Percentiles rank a stretch among this genome's conserved stretches.
Evolutionary conservation across 2,329 filamentous ascomycete genomes (phyloP).

Genomic region (Neofusicoccum parvum): DNA sequence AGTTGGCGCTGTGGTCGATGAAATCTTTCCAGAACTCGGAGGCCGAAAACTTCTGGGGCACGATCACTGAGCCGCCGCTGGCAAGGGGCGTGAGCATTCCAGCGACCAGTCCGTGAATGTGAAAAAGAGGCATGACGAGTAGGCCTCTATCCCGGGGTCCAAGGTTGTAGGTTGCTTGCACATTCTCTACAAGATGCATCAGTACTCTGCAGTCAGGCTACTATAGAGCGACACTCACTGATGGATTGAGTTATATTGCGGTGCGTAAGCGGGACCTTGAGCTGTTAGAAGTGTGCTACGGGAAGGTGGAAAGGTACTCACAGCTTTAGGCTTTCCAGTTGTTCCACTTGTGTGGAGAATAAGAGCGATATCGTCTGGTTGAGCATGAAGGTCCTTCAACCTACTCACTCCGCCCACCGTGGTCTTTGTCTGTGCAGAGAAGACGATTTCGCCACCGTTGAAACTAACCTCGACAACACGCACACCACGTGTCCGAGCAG

Average conservation of each 20-base stretch:
- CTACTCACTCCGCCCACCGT: slow-evolving; percentile 57
- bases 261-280: slow-evolving; percentile 69
- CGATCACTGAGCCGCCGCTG: slow-evolving; percentile 71
- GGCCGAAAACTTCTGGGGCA: slow-evolving; percentile 73
- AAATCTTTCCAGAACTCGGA: slow-evolving; percentile 76
- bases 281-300: neutral
- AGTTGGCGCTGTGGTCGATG: slow-evolving; percentile 68
- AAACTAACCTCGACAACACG: slow-evolving; percentile 78
- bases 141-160: slow-evolving; percentile 69
- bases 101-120: slow-evolving; percentile 79
- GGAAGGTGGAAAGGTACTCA: neutral
- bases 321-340: slow-evolving; percentile 74
- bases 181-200: slow-evolving; percentile 58
- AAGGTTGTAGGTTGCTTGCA: slow-evolving; percentile 70
- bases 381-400: slow-evolving; percentile 52
- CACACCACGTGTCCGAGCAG: slow-evolving; percentile 70
- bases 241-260: slow-evolving; percentile 56
- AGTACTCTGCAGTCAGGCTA: slow-evolving; percentile 13
- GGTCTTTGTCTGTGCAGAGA: slow-evolving; percentile 70
- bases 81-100: slow-evolving; percentile 71
- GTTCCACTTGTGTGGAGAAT: slow-evolving; percentile 78
- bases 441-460: slow-evolving; percentile 63
- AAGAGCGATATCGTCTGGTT: slow-evolving; percentile 71
- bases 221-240: neutral
- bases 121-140: slow-evolving; percentile 82